These are phyloP conservation scores for Raffaelea albimanens DNA, from an alignment of 2,329 filamentous ascomycete genomes.

Conservation along the genomic window DNA sequence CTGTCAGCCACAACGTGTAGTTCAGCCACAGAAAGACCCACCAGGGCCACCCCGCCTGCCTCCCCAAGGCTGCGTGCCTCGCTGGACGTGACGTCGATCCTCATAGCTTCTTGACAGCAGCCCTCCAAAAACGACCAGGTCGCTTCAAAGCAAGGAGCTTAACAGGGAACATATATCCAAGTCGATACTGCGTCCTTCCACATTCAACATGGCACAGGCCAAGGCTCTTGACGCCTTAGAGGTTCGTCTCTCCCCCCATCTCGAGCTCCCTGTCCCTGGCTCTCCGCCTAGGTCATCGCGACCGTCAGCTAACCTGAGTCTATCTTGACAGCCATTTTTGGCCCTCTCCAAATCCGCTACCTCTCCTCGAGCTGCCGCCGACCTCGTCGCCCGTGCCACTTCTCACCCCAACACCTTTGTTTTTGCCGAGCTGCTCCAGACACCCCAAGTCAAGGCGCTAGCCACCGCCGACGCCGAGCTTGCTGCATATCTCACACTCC, in stretches of 20 bases:
- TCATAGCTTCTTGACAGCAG: background rate
- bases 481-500: slow-evolving; percentile 54
- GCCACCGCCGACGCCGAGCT: slow-evolving; percentile 46
- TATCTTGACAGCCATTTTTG: slow-evolving; percentile 64
- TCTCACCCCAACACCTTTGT: slow-evolving; percentile 84
- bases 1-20: no score
- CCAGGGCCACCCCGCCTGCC: no score
- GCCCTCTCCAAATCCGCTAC: slow-evolving; percentile 79
- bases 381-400: slow-evolving; percentile 80
- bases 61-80: no score
- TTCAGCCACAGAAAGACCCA: no score
- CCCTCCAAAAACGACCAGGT: no score
- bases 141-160: no score
- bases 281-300: no score
- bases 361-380: slow-evolving; percentile 73
- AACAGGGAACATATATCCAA: no score
- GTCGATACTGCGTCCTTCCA: no score
- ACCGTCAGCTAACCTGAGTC: background rate
- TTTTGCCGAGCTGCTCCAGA: slow-evolving; percentile 86
- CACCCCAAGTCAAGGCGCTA: slow-evolving; percentile 69
- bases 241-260: no score
- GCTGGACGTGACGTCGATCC: no score
- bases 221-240: slow-evolving; percentile 56
- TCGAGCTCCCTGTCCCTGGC: no score
- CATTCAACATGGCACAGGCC: slow-evolving; percentile 58